These are phyloP conservation scores for Seiridium cupressi DNA, from an alignment of 2,329 filamentous ascomycete genomes.

Conservation along the genomic window DNA sequence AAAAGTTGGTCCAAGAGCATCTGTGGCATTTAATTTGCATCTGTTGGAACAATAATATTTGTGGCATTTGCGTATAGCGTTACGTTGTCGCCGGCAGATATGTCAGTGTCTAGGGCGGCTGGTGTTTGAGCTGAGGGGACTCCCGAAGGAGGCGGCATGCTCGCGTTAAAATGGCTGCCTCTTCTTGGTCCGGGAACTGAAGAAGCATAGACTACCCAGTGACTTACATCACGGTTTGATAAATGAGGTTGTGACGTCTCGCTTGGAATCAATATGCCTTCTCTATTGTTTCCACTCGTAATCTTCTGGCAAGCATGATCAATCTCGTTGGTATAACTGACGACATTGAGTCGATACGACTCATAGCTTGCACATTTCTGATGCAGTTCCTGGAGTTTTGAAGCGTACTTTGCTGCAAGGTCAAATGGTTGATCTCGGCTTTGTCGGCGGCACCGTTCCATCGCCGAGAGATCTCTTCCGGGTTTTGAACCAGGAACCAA, in stretches of 20 bases:
- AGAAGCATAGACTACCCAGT: neutral
- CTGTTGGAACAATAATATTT: conserved; percentile 8
- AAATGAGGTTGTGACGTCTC: neutral
- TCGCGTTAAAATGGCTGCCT: neutral
- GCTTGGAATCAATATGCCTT: neutral
- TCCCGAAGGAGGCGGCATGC: neutral
- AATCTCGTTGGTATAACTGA: conserved; percentile 11
- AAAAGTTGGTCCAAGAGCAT: conserved; percentile 19
- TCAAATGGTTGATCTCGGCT: neutral
- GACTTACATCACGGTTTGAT: neutral
- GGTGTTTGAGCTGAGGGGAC: neutral
- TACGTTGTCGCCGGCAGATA: neutral
- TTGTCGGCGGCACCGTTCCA: conserved; percentile 14
- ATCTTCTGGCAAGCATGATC: neutral
- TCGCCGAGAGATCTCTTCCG: conserved; percentile 22
- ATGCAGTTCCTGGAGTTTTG: conserved; percentile 15
- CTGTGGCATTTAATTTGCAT: conserved; percentile 26
- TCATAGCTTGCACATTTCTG: conserved; percentile 9
- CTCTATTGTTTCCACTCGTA: neutral
- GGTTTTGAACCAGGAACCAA: conserved; percentile 23
- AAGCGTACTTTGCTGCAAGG: conserved; percentile 20
- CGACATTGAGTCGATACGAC: conserved; percentile 10
- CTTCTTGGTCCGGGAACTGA: neutral
- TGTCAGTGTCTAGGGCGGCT: neutral
- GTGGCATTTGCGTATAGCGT: neutral